phyloP scores from a whole-genome alignment of 805 yeast genomes.

The Cyberlindnera xylosilytica region DNA sequence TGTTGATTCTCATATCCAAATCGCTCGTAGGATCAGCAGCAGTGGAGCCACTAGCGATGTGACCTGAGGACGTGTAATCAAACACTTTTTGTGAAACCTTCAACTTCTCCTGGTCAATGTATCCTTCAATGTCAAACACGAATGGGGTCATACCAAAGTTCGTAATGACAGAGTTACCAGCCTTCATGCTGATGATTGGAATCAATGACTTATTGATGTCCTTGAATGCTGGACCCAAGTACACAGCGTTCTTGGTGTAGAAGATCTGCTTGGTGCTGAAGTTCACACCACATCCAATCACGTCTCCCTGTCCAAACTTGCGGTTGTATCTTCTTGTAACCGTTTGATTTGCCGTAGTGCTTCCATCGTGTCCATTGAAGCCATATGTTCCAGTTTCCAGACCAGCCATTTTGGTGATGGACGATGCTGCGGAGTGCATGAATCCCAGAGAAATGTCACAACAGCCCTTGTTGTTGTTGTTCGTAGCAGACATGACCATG shows the following conservation, averaged over 20 bases:
- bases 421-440: constrained; percentile 31
- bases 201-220: constrained; percentile 40
- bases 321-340: constrained; percentile 39
- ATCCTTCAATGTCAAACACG: constrained; percentile 55
- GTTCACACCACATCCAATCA: constrained; percentile 83
- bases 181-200: constrained; percentile 44
- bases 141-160: constrained; percentile 53
- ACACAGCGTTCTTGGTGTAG: constrained; percentile 78
- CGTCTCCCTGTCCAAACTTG: constrained; percentile 54
- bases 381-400: constrained; percentile 47
- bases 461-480: constrained; percentile 27
- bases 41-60: not conserved
- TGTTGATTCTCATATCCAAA: constrained; percentile 8
- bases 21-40: constrained; percentile 2
- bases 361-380: constrained; percentile 51
- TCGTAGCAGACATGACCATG: constrained; percentile 34
- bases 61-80: constrained; percentile 8
- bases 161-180: constrained; percentile 32
- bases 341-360: constrained; percentile 36
- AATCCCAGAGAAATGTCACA: constrained; percentile 44
- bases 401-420: constrained; percentile 42
- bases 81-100: constrained; percentile 27
- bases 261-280: constrained; percentile 61
- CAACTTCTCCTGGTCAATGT: constrained; percentile 45
- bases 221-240: constrained; percentile 51